Base-by-base conservation (phyloP, 352 stramenopile species). In the Thraustochytrium striatum region DNA sequence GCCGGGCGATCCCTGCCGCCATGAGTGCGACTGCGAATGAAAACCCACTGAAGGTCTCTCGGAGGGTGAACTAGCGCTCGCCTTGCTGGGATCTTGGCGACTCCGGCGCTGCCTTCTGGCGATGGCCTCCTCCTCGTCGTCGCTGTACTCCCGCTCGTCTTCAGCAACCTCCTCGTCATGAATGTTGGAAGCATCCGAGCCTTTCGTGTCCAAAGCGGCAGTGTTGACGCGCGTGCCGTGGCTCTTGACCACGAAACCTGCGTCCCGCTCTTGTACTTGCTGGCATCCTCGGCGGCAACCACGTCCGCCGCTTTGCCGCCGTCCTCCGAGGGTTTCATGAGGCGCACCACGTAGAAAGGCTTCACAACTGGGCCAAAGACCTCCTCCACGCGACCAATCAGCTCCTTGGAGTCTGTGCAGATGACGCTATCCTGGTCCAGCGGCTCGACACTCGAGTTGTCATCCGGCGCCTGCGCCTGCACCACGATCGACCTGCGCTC, bases 291-390 rank as follows among this genome's bases (percentile, higher is more conserved):
- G 41, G 11, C 30, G 19, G 21, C 65, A 21, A 13, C 65, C 16
- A 25, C n/a, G 7, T 19, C 39, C n/a, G 25, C 32, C 13, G 9
- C 35, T 13, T 19, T 30, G 9, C 19, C 25, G 52, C 11, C 44
- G 0, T 61, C 7, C 21, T 38, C 8, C 39, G 61, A 39, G 16
- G 52, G 32, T 0, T 75, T 43, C 65, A 75, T 75, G 35, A 68
- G 41, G 19, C 65, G 65, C 50, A 75, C 65, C 11, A 75, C n/a
- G 36, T 75, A 75, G 30, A 75, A 75, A 9, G 65, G 65, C 50
- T 75, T 75, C 19, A 75, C 47, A 3, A 75, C 65, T n/a, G 65
- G 65, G 3, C 65, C 65, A 3, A 75, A 75, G 25, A 75, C 65
- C 47, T 75, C 65, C 52, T 75, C 65, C 11, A 75, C 35, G 50